Evolutionary conservation across 768 basidiomycete species (phyloP), one percentile per base, ranked within the genome.

Genomic region (Pulveroboletus sp.): DNA sequence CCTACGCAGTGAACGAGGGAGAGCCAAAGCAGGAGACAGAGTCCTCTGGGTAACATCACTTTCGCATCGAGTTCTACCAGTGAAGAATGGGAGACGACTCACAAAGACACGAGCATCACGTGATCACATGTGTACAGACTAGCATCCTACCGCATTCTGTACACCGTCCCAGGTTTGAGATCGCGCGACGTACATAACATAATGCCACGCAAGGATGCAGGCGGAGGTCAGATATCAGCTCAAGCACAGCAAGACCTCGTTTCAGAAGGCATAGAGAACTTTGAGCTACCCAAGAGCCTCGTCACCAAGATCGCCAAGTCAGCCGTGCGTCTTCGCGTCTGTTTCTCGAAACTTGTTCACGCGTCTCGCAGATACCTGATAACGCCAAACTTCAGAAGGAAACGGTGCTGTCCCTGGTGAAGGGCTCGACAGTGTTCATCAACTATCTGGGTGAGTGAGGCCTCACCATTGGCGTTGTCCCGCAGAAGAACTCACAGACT

Each of bases 391-490:
- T 96, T 48, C 89, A 93, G 59, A 95, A 93, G 54, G 95, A 97
- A 50, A 88, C 89, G 0, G 82, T 93, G 0, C 65, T 88, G 2
- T 89, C 92, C 12, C 75, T 96, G 10, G 76, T 88, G 13, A 93
- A 93, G 63, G 86, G 86, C 26, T 91, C 93, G 4, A 94, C 94
- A 0, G 87, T 97, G 44, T 98, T 97, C 67, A 93, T 99, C 57
- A 94, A 89, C 66, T 95, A 93, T 59, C 74, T 98, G 8, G 86
- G 94, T 87, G 65, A 57, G 84, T 35, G 16, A 10, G 12, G 19
- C 12, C 40, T 23, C 6, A n/a, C n/a, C n/a, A 2, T 27, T 14
- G 16, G 23, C 19, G 31, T 3, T 42, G 19, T 32, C 17, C 6
- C 20, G 10, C 47, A n/a, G 24, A 36, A 4, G 20, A 19, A 26